These are phyloP conservation scores for Trichoderma atroviride DNA, from an alignment of 2,329 filamentous ascomycete species.

Conservation along the genomic window DNA sequence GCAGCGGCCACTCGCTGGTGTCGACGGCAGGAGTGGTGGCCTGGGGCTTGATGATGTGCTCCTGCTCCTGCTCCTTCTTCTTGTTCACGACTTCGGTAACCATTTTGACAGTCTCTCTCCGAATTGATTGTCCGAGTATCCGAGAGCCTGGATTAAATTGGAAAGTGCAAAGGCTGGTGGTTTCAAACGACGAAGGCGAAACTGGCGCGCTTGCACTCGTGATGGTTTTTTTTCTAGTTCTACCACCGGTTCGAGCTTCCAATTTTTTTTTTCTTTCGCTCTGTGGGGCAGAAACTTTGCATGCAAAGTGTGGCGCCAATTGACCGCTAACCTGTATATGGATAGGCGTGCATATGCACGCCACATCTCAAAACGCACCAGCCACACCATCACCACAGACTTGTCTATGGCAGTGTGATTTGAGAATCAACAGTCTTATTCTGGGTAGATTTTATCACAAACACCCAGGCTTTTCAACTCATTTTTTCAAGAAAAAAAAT, in stretches of 20 bases:
- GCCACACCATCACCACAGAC: constrained; percentile 6
- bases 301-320: constrained; percentile 27
- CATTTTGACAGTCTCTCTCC: constrained; percentile 35
- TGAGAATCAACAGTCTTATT: too few relatives aligned
- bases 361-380: constrained; percentile 15
- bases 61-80: constrained; percentile 58
- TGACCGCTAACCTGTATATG: constrained; percentile 18
- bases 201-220: constrained; percentile 19
- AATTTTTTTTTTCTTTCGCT: constrained; percentile 31
- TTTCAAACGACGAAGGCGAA: constrained; percentile 14
- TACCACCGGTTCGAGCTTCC: constrained; percentile 28
- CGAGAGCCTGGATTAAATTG: not conserved
- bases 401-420: not conserved
- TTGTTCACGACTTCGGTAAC: constrained; percentile 51
- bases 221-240: constrained; percentile 28
- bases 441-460: too few relatives aligned
- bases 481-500: too few relatives aligned
- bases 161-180: constrained; percentile 4
- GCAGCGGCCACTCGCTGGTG: constrained; percentile 87
- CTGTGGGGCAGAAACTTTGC: constrained; percentile 31
- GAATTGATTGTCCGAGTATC: constrained; percentile 13
- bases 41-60: constrained; percentile 92
- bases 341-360: not conserved
- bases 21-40: constrained; percentile 75
- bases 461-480: too few relatives aligned